phyloP scores from a whole-genome alignment of 148 eudicot genomes.

The Nyssa sinensis region DNA sequence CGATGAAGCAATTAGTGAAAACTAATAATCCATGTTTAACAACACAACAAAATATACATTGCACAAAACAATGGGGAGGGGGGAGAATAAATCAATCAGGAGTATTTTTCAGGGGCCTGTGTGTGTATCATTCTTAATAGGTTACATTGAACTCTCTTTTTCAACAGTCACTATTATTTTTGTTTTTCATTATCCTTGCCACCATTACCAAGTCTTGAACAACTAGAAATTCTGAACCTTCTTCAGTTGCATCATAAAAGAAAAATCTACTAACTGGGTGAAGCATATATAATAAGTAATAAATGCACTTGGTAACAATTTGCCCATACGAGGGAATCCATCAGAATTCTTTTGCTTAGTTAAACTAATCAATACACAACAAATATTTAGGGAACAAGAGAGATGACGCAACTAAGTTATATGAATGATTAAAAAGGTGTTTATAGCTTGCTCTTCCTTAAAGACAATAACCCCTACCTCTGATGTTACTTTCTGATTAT shows the following conservation, averaged over 20 bases:
- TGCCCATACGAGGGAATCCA: not conserved
- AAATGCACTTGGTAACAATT: not conserved
- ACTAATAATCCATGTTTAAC: not conserved
- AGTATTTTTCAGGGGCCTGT: too few relatives aligned
- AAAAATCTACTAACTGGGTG: not conserved
- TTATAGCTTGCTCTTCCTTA: conserved; percentile 1
- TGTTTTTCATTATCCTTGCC: not conserved
- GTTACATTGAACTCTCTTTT: not conserved
- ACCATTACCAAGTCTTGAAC: not conserved
- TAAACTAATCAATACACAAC: too few relatives aligned
- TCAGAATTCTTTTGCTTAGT: not conserved
- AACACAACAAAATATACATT: not conserved
- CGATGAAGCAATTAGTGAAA: conserved; percentile 7
- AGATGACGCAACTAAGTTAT: not conserved
- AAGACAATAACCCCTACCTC: conserved; percentile 45
- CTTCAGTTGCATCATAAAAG: not conserved
- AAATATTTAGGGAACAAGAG: not conserved
- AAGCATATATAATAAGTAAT: not conserved
- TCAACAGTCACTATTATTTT: not conserved
- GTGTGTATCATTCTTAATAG: not conserved
- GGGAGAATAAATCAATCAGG: not conserved
- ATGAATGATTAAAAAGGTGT: not conserved
- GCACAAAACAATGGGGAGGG: too few relatives aligned
- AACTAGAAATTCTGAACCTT: not conserved
- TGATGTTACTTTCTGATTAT: conserved; percentile 52